phyloP scores from a whole-genome alignment of 805 yeast species.

The Cyberlindnera lachancei region DNA sequence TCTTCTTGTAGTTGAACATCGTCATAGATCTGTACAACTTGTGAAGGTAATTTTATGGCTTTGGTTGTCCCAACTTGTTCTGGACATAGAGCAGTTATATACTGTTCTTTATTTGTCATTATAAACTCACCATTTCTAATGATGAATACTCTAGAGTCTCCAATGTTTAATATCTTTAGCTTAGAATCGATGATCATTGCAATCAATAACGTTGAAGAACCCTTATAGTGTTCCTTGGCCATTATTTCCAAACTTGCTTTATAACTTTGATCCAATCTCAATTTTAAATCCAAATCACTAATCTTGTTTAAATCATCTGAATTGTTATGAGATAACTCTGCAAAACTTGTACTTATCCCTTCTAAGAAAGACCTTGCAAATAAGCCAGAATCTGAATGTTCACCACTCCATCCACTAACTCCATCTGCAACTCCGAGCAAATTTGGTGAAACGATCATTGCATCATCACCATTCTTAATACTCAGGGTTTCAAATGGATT shows the following conservation, averaged over 20 bases:
- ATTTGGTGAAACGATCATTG: conserved; percentile 46
- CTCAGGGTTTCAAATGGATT: conserved; percentile 45
- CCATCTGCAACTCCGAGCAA: conserved; percentile 51
- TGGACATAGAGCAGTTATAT: conserved; percentile 41
- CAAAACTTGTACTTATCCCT: conserved; percentile 33
- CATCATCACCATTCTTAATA: conserved; percentile 49
- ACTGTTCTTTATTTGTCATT: conserved; percentile 38
- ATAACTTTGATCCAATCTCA: conserved; percentile 39
- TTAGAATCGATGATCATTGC: conserved; percentile 42
- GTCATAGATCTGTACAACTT: conserved; percentile 39
- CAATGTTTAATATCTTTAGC: conserved; percentile 42
- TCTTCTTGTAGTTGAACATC: conserved; percentile 31
- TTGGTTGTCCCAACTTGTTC: conserved; percentile 49
- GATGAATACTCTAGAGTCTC: conserved; percentile 43
- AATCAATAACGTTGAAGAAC: conserved; percentile 42
- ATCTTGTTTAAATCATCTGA: conserved; percentile 30
- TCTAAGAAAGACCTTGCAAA: conserved; percentile 49
- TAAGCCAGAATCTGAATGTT: conserved; percentile 39
- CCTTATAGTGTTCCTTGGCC: conserved; percentile 39
- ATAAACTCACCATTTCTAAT: conserved; percentile 38
- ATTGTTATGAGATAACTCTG: conserved; percentile 19
- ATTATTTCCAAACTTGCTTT: conserved; percentile 41
- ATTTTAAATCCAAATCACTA: conserved; percentile 33
- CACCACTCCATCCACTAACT: conserved; percentile 48
- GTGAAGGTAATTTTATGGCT: conserved; percentile 34